Evolutionary conservation across 148 eudicot species (phyloP), one percentile per base, ranked within the genome.

Genomic region (Salicornia ramosissima): DNA sequence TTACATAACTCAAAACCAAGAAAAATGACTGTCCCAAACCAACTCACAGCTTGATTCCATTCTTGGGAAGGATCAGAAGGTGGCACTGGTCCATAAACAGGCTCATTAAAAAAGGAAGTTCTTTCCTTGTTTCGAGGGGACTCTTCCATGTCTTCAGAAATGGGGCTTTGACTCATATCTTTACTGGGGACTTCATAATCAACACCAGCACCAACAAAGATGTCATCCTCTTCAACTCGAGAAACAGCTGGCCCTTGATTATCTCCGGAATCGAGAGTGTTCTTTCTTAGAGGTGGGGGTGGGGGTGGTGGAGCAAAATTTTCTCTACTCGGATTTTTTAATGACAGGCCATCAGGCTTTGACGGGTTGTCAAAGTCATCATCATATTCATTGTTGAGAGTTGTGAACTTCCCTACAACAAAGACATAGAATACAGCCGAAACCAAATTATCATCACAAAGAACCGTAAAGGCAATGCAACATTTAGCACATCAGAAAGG

Each of bases 111-210:
- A 76, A 86, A 88, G 49, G 92, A 47, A 49, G 62, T 65, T 64
- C 74, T 82, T 72, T 94, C 98, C 80, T 88, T 94, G 65, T 79
- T 87, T 59, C 89, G 83, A 63, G 98, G 98, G 49, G 98, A 94
- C 75, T 94, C 98, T 78, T 94, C 97, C 98, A 94, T 94, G 80
- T 94, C 96, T 81, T 94, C 97, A 26, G 87, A 88, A 45, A 87
- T 54, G 55, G 98, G 97, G 69, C 98, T 94, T 75, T 90, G 98
- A 77, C 89, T 87, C 90, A 83, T 84, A 78, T 87, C 97, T 77
- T 86, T 86, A 75, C 80, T 76, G 19, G 98, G 92, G 69, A 94
- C 73, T 50, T 84, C 82, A 73, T 87, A 94, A 70, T 94, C 96
- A 66, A 84, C 66, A 34, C 98, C 98, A 50, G 75, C 92, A 62